These are phyloP conservation scores for Pseudocercospora vitis DNA, from an alignment of 2,329 filamentous ascomycete species.

Conservation along the genomic window DNA sequence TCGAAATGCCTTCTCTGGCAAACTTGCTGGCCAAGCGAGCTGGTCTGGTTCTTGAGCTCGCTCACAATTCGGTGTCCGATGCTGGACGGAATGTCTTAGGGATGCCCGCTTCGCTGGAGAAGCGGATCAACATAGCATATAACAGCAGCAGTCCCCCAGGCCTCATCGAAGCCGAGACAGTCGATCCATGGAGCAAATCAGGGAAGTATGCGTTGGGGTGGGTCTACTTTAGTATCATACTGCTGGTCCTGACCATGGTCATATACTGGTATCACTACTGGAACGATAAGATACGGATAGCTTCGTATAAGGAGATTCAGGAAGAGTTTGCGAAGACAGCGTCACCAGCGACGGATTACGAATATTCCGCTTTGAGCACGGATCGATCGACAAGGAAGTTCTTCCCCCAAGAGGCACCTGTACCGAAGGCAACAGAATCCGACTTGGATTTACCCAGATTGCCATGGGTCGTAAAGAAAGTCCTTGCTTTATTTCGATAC, in stretches of 20 bases:
- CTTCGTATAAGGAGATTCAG: slow-evolving; percentile 80
- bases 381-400: slow-evolving; percentile 68
- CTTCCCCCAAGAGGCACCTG: slow-evolving; percentile 65
- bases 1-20: slow-evolving; percentile 34
- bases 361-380: slow-evolving; percentile 59
- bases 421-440: slow-evolving; percentile 66
- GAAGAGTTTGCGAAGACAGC: slow-evolving; percentile 62
- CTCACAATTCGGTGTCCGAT: slow-evolving; percentile 2
- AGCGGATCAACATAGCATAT: slow-evolving; percentile 57
- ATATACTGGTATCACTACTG: slow-evolving; percentile 83
- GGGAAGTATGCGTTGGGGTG: slow-evolving; percentile 85
- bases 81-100: slow-evolving; percentile 16
- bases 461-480: slow-evolving; percentile 71
- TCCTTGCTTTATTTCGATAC: slow-evolving; percentile 80
- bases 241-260: slow-evolving; percentile 66
- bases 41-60: slow-evolving; percentile 20
- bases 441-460: slow-evolving; percentile 52
- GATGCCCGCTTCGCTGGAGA: slow-evolving; percentile 26
- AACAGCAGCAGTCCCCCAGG: slow-evolving; percentile 57
- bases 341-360: slow-evolving; percentile 60
- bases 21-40: slow-evolving; percentile 33
- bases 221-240: slow-evolving; percentile 79
- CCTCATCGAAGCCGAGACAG: slow-evolving; percentile 56
- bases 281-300: slow-evolving; percentile 90
- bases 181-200: slow-evolving; percentile 76